These are phyloP conservation scores for Mycena citricolor DNA, from an alignment of 1,284 basidiomycete genomes.

Conservation along the genomic window DNA sequence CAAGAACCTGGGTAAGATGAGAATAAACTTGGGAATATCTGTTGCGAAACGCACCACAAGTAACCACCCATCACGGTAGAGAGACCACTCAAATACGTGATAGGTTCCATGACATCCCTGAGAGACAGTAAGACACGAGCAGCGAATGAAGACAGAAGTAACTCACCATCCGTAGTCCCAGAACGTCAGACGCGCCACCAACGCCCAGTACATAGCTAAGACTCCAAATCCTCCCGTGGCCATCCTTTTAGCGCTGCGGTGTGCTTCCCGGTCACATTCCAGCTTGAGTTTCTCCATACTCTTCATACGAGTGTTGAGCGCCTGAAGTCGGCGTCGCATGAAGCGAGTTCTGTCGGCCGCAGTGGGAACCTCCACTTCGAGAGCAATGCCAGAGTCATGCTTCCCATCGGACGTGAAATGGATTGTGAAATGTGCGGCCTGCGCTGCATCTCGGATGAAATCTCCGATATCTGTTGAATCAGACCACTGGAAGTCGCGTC, in stretches of 20 bases:
- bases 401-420: constrained; percentile 9
- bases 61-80: constrained; percentile 61
- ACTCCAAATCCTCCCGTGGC: constrained; percentile 59
- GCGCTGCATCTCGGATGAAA: constrained; percentile 64
- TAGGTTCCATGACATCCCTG: constrained; percentile 72
- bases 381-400: constrained; percentile 10
- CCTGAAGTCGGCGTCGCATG: constrained; percentile 49
- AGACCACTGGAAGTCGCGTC: constrained; percentile 55
- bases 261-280: constrained; percentile 57
- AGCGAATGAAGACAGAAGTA: not conserved
- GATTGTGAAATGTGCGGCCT: constrained; percentile 55
- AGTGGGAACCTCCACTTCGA: constrained; percentile 59
- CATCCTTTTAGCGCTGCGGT: constrained; percentile 53
- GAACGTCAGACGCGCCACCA: constrained; percentile 63
- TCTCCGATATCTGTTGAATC: constrained; percentile 66
- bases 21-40: not conserved
- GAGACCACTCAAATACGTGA: constrained; percentile 62
- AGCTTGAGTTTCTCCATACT: constrained; percentile 54
- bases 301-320: constrained; percentile 42
- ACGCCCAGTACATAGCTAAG: constrained; percentile 62
- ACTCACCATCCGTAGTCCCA: constrained; percentile 59
- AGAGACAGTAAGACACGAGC: too few relatives aligned
- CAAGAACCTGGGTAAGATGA: constrained; percentile 45
- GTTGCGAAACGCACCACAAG: constrained; percentile 46
- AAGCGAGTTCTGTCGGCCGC: constrained; percentile 64